Conservation (phyloP, 768 basidiomycete genomes). For the Lactarius deliciosus region DNA sequence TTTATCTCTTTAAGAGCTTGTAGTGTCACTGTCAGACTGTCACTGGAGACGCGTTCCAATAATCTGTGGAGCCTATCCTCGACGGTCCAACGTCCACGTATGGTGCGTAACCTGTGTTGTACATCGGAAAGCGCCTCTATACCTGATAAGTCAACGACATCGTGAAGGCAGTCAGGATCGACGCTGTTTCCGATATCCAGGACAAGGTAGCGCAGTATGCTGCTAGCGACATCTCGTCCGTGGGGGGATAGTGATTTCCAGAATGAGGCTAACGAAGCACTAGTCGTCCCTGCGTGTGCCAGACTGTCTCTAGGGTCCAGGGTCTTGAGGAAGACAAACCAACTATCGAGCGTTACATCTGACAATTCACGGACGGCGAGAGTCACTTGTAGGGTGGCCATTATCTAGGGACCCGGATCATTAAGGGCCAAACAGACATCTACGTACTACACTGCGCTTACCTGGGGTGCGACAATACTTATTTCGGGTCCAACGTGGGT, state of each 20-base stretch:
- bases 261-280: conserved; percentile 74
- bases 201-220: conserved; percentile 69
- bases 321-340: conserved; percentile 73
- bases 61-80: conserved; percentile 60
- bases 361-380: conserved; percentile 73
- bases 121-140: conserved; percentile 63
- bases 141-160: conserved; percentile 74
- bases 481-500: conserved; percentile 67
- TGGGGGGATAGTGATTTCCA: conserved; percentile 65
- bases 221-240: conserved; percentile 53
- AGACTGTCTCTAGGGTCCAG: conserved; percentile 70
- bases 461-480: conserved; percentile 83
- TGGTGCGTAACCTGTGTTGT: conserved; percentile 42
- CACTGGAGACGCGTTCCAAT: conserved; percentile 69
- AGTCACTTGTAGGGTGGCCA: conserved; percentile 93
- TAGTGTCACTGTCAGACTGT: conserved; percentile 75
- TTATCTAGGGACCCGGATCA: conserved; percentile 56
- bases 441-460: conserved; percentile 34
- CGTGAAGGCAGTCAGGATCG: conserved; percentile 54
- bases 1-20: conserved; percentile 79
- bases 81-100: conserved; percentile 53
- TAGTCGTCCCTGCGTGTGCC: conserved; percentile 82
- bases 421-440: conserved; percentile 19
- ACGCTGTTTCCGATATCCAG: conserved; percentile 58
- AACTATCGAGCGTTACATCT: conserved; percentile 74